Base-by-base conservation (phyloP, 2,329 filamentous ascomycete species). In the Paraconiothyrium brasiliense region DNA sequence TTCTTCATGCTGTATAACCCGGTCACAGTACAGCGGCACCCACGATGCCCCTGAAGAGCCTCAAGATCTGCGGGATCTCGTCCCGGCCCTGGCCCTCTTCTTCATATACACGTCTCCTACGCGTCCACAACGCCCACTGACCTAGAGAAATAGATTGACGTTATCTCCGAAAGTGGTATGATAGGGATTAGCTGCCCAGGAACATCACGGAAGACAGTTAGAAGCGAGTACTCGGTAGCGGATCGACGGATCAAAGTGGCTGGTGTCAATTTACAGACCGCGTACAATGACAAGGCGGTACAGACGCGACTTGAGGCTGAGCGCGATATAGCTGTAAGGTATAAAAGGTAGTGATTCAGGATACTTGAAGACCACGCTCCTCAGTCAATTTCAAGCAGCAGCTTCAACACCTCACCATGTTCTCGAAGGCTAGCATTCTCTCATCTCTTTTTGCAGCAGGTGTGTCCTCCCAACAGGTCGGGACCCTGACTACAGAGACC, bases 341-440 rank as follows among this genome's bases (percentile, higher is more conserved):
- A 61, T 61, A 61, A 58, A 61, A 61, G 41, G 22, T 22, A 13
- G 37, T n/a, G 16, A 20, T 22, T 10, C 48, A 35, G 46, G n/a
- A 30, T 37, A 37, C 16, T 41, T 49, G 11, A 54, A 37, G 27
- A n/a, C 30, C 24, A 57, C 43, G 24, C 48, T 57, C 43, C 39
- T 37, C 54, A 57, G 27, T 50, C 46, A 54, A 54, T 43, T 20
- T 22, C 32, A 7, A 41, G 41, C 41, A 48, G 30, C 49, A 57
- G 44, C 24, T 51, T 51, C 47, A 49, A n/a, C n/a, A 43, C 34
- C 52, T 54, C 32, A 43, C 48, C 58, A 69, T 69, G 65, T 57
- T 89, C 43, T 89, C 87, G 37, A 83, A 84, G 64, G 78, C 70
- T 22, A 65, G 71, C 39, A 62, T 78, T n/a, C 54, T 71, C 54